Evolutionary conservation across 2,329 filamentous ascomycete genomes (phyloP).

Genomic region (Pezicula carpinea): DNA sequence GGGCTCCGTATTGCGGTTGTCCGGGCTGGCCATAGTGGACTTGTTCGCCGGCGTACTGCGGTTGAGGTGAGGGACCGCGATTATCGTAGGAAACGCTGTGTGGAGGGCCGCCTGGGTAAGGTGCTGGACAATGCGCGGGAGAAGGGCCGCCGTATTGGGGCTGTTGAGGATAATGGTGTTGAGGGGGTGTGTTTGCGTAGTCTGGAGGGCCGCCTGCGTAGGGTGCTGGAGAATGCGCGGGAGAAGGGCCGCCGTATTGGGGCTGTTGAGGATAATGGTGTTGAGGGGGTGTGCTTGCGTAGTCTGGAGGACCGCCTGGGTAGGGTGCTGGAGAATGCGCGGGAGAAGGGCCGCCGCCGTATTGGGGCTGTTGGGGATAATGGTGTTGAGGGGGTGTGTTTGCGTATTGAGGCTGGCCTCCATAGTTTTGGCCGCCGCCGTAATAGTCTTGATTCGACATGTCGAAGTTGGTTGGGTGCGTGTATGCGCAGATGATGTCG

Average conservation of each 20-base stretch:
- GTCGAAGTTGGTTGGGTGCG: background rate
- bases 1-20: constrained; percentile 5
- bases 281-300: too few relatives aligned
- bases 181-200: too few relatives aligned
- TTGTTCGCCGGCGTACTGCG: constrained; percentile 1
- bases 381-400: constrained; percentile 3
- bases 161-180: constrained; percentile 17
- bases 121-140: constrained; percentile 13
- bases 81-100: constrained; percentile 4
- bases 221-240: constrained; percentile 11
- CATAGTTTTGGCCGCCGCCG: constrained; percentile 9
- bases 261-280: constrained; percentile 18
- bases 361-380: constrained; percentile 4
- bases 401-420: constrained; percentile 3
- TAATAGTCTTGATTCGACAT: constrained; percentile 27
- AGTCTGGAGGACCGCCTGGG: constrained; percentile 4
- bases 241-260: constrained; percentile 19
- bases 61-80: constrained; percentile 4
- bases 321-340: constrained; percentile 13
- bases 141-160: constrained; percentile 19
- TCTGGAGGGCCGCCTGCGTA: constrained; percentile 8
- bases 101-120: constrained; percentile 6
- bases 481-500: background rate
- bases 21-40: background rate
- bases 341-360: constrained; percentile 12